phyloP scores from a whole-genome alignment of 805 yeast species.

The Ogataea neopini region DNA sequence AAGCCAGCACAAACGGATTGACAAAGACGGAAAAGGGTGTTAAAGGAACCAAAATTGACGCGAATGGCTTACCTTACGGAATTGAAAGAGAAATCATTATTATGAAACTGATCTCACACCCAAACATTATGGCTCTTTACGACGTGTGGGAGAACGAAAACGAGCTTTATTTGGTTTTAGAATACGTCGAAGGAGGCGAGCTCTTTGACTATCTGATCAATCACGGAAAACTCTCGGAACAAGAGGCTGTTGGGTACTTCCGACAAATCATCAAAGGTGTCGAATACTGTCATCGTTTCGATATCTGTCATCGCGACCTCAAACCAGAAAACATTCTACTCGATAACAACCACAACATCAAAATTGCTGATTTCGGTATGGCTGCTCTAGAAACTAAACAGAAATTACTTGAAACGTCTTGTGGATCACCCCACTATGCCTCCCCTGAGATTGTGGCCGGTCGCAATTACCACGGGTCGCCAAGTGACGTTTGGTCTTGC shows the following conservation, averaged over 20 bases:
- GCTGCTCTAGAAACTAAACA: constrained; percentile 89
- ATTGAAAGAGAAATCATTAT: constrained; percentile 96
- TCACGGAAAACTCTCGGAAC: constrained; percentile 68
- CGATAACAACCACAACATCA: constrained; percentile 84
- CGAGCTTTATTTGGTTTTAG: constrained; percentile 76
- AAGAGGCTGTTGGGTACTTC: constrained; percentile 75
- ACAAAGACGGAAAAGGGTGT: constrained; percentile 30
- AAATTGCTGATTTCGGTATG: constrained; percentile 99
- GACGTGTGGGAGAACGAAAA: constrained; percentile 98
- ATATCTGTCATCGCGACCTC: constrained; percentile 77
- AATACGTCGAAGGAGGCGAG: constrained; percentile 89
- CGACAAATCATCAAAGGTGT: constrained; percentile 78
- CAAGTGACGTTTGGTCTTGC: constrained; percentile 87
- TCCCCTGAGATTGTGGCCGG: constrained; percentile 88
- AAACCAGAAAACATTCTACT: constrained; percentile 78
- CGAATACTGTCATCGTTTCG: constrained; percentile 77
- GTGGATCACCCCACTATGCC: constrained; percentile 99
- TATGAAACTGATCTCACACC: constrained; percentile 92
- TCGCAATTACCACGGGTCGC: constrained; percentile 76
- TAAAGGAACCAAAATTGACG: constrained; percentile 28
- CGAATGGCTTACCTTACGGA: constrained; percentile 81
- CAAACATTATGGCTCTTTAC: constrained; percentile 88
- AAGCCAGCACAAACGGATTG: constrained; percentile 37
- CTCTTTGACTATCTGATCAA: constrained; percentile 72
- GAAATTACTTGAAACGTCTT: constrained; percentile 84